phyloP scores from a whole-genome alignment of 345 rosid genomes.

The Populus davidiana region DNA sequence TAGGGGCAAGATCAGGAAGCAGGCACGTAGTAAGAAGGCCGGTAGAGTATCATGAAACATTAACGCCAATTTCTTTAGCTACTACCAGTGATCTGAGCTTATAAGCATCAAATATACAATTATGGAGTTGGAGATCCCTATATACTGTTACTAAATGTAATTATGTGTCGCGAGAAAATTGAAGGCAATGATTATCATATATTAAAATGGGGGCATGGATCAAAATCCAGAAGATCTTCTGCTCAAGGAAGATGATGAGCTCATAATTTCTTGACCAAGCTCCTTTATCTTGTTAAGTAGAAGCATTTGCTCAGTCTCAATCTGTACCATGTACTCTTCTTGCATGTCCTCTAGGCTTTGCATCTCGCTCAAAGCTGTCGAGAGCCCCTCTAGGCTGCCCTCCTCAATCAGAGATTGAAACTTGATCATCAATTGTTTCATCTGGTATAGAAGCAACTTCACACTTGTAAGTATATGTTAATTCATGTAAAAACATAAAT shows the following conservation, averaged over 20 bases:
- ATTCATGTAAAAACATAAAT: not conserved
- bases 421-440: conserved; percentile 62
- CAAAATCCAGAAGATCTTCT: conserved; percentile 43
- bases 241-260: conserved; percentile 47
- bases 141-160: not conserved
- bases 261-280: conserved; percentile 73
- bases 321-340: conserved; percentile 77
- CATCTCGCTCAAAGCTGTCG: conserved; percentile 59
- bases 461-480: not conserved
- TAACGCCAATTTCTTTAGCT: not conserved
- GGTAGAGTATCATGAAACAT: not conserved
- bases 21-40: too few relatives aligned
- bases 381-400: conserved; percentile 55
- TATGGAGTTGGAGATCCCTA: not conserved
- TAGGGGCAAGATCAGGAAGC: too few relatives aligned
- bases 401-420: conserved; percentile 62
- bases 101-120: not conserved
- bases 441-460: conserved; percentile 31
- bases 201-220: not conserved
- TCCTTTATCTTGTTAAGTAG: conserved; percentile 81
- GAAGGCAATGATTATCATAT: too few relatives aligned
- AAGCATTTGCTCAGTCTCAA: conserved; percentile 80
- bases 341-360: conserved; percentile 68
- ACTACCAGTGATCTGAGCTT: not conserved
- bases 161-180: not conserved